A percentile compares a stretch with the other conserved stretches of the same genome.
These are phyloP conservation scores for Phytopythium aichiense DNA, from an alignment of 352 stramenopile species.

Conservation along the genomic window DNA sequence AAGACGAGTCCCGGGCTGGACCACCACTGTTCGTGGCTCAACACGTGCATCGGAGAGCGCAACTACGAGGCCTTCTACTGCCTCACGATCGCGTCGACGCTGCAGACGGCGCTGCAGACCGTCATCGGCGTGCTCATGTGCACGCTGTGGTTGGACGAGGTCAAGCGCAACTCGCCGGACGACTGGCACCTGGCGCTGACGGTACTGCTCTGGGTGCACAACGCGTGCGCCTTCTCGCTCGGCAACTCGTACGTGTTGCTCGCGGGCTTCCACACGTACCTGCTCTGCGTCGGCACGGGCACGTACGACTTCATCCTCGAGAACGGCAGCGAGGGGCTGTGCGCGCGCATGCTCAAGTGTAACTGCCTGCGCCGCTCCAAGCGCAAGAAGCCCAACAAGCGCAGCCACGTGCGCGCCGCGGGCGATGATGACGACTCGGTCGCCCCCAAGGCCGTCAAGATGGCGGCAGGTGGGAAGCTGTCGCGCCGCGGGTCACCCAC, in stretches of 20 bases:
- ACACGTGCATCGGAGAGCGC: constrained; percentile 89
- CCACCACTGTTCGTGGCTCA: constrained; percentile 95
- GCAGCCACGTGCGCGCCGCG: constrained; percentile 27
- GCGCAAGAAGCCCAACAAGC: constrained; percentile 24
- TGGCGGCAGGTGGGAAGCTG: background rate
- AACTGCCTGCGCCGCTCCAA: constrained; percentile 45
- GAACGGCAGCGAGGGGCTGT: constrained; percentile 71
- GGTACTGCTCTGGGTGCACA: constrained; percentile 74
- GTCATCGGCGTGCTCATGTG: constrained; percentile 74
- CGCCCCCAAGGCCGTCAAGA: background rate
- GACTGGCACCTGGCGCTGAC: constrained; percentile 45
- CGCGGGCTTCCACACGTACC: constrained; percentile 73
- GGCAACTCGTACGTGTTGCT: constrained; percentile 69
- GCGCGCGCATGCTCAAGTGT: constrained; percentile 73
- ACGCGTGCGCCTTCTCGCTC: constrained; percentile 49
- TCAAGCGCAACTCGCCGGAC: constrained; percentile 30
- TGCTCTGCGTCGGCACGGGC: constrained; percentile 59
- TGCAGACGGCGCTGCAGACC: constrained; percentile 57
- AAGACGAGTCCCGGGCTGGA: constrained; percentile 89
- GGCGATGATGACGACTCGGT: constrained; percentile 8
- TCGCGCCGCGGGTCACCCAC: constrained; percentile 7
- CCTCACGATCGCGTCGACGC: constrained; percentile 55
- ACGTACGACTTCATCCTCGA: constrained; percentile 86
- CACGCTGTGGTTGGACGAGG: constrained; percentile 60
- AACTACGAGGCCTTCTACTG: constrained; percentile 83